A percentile compares a stretch with the other conserved stretches of the same genome.
These are phyloP conservation scores for Karstenula rhodostoma DNA, from an alignment of 2,329 filamentous ascomycete species.

Conservation along the genomic window DNA sequence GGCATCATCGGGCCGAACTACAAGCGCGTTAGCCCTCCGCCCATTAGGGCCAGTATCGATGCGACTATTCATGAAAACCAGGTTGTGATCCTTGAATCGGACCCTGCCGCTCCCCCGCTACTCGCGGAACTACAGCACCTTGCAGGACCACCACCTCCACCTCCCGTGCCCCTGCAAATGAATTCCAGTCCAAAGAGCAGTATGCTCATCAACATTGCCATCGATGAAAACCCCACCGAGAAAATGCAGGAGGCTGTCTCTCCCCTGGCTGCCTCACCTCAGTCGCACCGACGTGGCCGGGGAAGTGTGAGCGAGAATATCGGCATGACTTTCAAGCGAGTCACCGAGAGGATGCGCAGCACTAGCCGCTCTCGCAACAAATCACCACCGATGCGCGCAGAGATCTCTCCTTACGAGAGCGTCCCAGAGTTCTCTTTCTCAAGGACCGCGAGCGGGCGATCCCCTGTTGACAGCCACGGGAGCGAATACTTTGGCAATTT, in stretches of 20 bases:
- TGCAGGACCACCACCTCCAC: slow-evolving; percentile 61
- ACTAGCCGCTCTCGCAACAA: slow-evolving; percentile 62
- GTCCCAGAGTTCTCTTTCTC: slow-evolving; percentile 47
- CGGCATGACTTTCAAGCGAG: slow-evolving; percentile 56
- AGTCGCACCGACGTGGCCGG: slow-evolving; percentile 61
- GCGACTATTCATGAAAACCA: slow-evolving; percentile 58
- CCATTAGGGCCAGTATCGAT: slow-evolving; percentile 62
- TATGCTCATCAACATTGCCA: slow-evolving; percentile 56
- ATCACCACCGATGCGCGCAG: slow-evolving; percentile 51
- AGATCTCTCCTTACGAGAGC: slow-evolving; percentile 55
- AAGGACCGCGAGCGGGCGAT: slow-evolving; percentile 34
- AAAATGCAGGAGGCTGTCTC: slow-evolving; percentile 33
- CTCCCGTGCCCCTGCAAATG: slow-evolving; percentile 51
- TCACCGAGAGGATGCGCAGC: slow-evolving; percentile 67
- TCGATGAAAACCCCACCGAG: slow-evolving; percentile 50
- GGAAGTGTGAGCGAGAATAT: slow-evolving; percentile 67
- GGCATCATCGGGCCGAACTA: slow-evolving; percentile 41
- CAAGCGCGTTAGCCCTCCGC: slow-evolving; percentile 49
- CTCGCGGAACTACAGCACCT: slow-evolving; percentile 70
- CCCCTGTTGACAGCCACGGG: slow-evolving; percentile 38
- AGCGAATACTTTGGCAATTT: slow-evolving; percentile 40
- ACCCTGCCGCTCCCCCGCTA: slow-evolving; percentile 56
- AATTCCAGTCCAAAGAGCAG: slow-evolving; percentile 35
- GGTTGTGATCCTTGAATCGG: slow-evolving; percentile 54
- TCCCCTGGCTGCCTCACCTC: slow-evolving; percentile 41